phyloP scores from a whole-genome alignment of 345 rosid species.

The Tarenaya hassleriana region DNA sequence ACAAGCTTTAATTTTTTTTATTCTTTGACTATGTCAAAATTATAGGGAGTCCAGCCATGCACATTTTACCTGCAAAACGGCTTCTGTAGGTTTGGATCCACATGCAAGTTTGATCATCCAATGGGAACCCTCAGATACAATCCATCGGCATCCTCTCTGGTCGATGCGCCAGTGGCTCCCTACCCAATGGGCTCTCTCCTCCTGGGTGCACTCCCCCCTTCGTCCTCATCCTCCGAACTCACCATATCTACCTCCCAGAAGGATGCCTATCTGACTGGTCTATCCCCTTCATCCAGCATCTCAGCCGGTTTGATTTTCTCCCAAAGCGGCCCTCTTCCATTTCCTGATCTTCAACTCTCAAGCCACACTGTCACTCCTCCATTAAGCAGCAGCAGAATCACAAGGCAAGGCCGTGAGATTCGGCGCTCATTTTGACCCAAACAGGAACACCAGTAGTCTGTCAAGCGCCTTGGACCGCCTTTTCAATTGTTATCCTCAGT shows the following conservation, averaged over 20 bases:
- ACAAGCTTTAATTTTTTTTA: background rate
- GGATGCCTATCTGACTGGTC: slow-evolving; percentile 46
- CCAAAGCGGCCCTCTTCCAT: slow-evolving; percentile 51
- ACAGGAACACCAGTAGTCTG: slow-evolving; percentile 8
- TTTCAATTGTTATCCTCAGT: too few species aligned
- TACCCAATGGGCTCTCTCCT: slow-evolving; percentile 73
- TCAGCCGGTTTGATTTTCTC: slow-evolving; percentile 67
- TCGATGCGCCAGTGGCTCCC: slow-evolving; percentile 80
- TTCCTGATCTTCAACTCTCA: slow-evolving; percentile 65
- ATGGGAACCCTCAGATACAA: slow-evolving; percentile 68
- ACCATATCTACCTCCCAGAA: slow-evolving; percentile 47
- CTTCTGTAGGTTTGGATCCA: slow-evolving; percentile 57
- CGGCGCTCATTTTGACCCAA: slow-evolving; percentile 56
- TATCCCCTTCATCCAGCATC: slow-evolving; percentile 51
- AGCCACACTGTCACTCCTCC: slow-evolving; percentile 64
- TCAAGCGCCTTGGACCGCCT: too few species aligned
- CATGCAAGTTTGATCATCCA: slow-evolving; percentile 84
- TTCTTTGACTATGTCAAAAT: slow-evolving; percentile 6
- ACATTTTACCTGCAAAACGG: slow-evolving; percentile 59
- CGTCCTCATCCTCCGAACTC: slow-evolving; percentile 49
- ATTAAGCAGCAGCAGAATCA: slow-evolving; percentile 56
- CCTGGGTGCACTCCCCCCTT: slow-evolving; percentile 54
- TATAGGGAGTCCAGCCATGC: slow-evolving; percentile 63
- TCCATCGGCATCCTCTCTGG: slow-evolving; percentile 80
- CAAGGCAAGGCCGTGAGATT: slow-evolving; percentile 60